Evolutionary conservation across 345 rosid species (phyloP).

Genomic region (Lepidium africanum): DNA sequence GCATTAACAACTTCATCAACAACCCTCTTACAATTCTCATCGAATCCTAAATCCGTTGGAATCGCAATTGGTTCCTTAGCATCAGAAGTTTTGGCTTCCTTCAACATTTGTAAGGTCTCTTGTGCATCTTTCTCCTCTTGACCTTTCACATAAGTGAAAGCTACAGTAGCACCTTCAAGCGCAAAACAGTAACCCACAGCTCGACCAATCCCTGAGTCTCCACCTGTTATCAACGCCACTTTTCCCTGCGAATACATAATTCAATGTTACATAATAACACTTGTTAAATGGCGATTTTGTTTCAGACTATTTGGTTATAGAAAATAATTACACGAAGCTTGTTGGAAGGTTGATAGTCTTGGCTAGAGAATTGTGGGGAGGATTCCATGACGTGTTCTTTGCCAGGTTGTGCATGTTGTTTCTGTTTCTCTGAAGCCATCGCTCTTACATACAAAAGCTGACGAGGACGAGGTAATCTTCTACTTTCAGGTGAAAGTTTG

Average conservation of each 20-base stretch:
- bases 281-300: too few species aligned
- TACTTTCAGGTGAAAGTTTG: not conserved
- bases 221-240: constrained; percentile 74
- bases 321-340: constrained; percentile 48
- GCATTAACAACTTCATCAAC: constrained; percentile 54
- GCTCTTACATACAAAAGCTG: constrained; percentile 36
- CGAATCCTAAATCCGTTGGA: constrained; percentile 56
- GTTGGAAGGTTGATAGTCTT: constrained; percentile 63
- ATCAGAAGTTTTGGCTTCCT: constrained; percentile 31
- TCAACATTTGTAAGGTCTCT: constrained; percentile 49
- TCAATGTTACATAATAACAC: not conserved
- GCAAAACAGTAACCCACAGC: constrained; percentile 50
- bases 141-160: constrained; percentile 62
- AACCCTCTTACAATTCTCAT: constrained; percentile 56
- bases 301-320: not conserved
- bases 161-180: constrained; percentile 64
- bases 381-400: constrained; percentile 66
- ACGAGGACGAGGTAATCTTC: constrained; percentile 28
- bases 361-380: constrained; percentile 39
- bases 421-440: constrained; percentile 23
- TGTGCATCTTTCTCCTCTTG: constrained; percentile 66
- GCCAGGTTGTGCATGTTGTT: constrained; percentile 64
- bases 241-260: constrained; percentile 45
- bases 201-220: constrained; percentile 76
- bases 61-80: constrained; percentile 53